Base-by-base conservation (phyloP, 345 rosid species). In the Syzygium aromaticum region DNA sequence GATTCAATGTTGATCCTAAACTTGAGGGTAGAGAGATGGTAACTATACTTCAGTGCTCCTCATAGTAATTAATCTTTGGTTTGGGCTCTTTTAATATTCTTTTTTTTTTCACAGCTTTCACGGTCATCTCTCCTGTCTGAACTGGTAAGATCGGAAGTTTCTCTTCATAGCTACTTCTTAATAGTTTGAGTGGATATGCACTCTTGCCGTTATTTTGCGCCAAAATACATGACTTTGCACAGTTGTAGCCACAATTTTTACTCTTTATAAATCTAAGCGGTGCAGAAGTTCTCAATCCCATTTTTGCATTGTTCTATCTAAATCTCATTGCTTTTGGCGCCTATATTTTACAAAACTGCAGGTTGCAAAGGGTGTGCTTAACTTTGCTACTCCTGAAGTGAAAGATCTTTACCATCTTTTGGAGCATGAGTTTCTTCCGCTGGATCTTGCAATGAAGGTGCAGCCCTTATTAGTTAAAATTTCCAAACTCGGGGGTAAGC, bases 331-430 rank as follows among this genome's bases (percentile, higher is more conserved):
- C 25, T 85, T 64, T 87, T 61, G 54, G 88, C 87, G 57, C 86
- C 12, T 28, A 12, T 90, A 77, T 54, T 33, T 86, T 57, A n/a
- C 17, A 14, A 22, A 49, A 30, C 27, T 54, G 43, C 54, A 98
- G 99, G 98, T 94, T 27, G 91, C 96, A 43, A 96, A 94, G 90
- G 99, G 99, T 87, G 98, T 96, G 28, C 88, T 96, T 89, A 95
- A 96, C 90, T 98, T 98, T 94, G 99, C 94, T 7, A 94, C 94
- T n/a, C 99, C 94, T 91, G 99, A 98, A 90, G 99, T 96, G 51
- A 98, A 98, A 89, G 99, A 98, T 89, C 95, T 98, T 59, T 96
- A 94, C 91, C 93, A 95, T 93, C 92, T 96, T 87, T 88, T 98
- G 87, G 99, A 98, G 93, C 95, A 96, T 85, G 99, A 96, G 78